Percentiles rank a stretch among this genome's conserved stretches.
These are phyloP conservation scores for Poa annua DNA, from an alignment of 176 grass and related monocot genomes.

Conservation along the genomic window DNA sequence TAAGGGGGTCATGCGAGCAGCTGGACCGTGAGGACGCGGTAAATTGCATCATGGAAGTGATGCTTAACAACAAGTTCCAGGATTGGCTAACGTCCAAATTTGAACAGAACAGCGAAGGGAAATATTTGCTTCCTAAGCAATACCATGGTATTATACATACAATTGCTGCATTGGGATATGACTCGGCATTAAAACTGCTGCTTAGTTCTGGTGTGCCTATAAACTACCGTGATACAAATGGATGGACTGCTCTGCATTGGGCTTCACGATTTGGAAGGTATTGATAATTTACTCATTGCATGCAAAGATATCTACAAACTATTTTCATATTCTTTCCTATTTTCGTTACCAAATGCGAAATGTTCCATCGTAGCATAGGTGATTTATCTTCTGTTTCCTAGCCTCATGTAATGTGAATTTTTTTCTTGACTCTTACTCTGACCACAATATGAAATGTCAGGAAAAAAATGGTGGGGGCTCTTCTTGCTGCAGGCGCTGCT, in stretches of 20 bases:
- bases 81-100: constrained; percentile 68
- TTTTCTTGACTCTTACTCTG: neutral
- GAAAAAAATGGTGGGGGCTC: constrained; percentile 68
- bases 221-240: constrained; percentile 90
- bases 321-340: neutral
- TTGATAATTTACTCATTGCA: constrained; percentile 7
- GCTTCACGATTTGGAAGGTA: constrained; percentile 91
- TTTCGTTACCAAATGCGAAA: constrained; percentile 19
- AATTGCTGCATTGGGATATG: constrained; percentile 79
- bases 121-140: constrained; percentile 58
- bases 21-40: constrained; percentile 43
- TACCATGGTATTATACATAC: constrained; percentile 77
- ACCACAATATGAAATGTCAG: constrained; percentile 41
- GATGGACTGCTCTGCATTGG: constrained; percentile 97
- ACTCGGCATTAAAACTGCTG: constrained; percentile 63
- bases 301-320: neutral
- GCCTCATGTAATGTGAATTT: constrained; percentile 31
- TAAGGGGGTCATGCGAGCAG: constrained; percentile 32
- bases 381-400: constrained; percentile 12
- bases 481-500: constrained; percentile 78
- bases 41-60: constrained; percentile 61
- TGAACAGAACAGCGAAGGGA: constrained; percentile 47
- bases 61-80: constrained; percentile 71
- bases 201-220: constrained; percentile 71
- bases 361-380: constrained; percentile 7